phyloP scores from a whole-genome alignment of 352 stramenopile genomes.

The Pythium biforme region DNA sequence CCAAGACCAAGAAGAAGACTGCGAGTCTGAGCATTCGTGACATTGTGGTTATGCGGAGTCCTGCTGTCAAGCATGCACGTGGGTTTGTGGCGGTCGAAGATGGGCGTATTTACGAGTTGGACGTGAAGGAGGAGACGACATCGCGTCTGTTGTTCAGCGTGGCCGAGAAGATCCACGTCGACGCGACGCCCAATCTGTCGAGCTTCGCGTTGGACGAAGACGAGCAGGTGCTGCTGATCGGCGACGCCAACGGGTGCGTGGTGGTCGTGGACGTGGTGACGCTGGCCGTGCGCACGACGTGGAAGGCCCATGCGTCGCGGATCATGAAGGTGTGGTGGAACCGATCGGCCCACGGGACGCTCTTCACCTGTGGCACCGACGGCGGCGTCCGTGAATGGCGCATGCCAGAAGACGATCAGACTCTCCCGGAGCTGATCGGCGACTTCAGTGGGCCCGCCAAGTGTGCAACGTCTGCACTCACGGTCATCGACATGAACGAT shows the following conservation, averaged over 20 bases:
- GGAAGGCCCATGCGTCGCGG: constrained; percentile 52
- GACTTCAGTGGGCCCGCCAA: constrained; percentile 60
- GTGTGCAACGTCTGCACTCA: constrained; percentile 48
- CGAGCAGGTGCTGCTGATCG: constrained; percentile 49
- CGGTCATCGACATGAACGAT: constrained; percentile 39
- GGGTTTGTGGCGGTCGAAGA: constrained; percentile 69
- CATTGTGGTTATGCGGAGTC: constrained; percentile 16
- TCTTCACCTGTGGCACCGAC: constrained; percentile 65
- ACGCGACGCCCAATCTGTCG: constrained; percentile 22
- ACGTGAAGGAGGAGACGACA: constrained; percentile 22
- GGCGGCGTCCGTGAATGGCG: constrained; percentile 66
- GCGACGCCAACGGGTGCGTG: constrained; percentile 49
- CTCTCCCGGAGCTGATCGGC: constrained; percentile 35
- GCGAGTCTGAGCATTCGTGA: constrained; percentile 26
- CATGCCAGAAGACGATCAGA: constrained; percentile 2
- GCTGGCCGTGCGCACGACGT: constrained; percentile 32
- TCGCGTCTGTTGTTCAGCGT: constrained; percentile 14
- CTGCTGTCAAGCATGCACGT: not conserved
- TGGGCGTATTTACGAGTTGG: constrained; percentile 49
- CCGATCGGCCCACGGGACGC: constrained; percentile 26
- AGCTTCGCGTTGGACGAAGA: constrained; percentile 30
- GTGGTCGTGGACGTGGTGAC: constrained; percentile 46
- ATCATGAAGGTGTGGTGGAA: constrained; percentile 81
- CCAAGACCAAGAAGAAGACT: constrained; percentile 22
- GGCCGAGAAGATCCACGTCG: constrained; percentile 10